Percentiles rank a stretch among this genome's conserved stretches.
These are phyloP conservation scores for Candida maltosa DNA, from an alignment of 805 yeast species.

Conservation along the genomic window DNA sequence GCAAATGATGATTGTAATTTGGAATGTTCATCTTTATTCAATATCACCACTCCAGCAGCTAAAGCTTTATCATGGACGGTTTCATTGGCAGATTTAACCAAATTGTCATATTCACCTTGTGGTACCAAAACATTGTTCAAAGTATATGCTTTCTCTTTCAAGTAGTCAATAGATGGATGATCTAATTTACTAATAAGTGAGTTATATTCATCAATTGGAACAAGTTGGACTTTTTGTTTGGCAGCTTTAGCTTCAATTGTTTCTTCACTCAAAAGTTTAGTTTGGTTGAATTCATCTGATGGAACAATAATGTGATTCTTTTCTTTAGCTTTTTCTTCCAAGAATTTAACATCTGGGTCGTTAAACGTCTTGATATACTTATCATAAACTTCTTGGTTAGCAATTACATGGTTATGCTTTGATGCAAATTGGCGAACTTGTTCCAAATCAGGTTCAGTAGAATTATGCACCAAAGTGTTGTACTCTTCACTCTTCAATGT, in stretches of 20 bases:
- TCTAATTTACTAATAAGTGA: conserved; percentile 6
- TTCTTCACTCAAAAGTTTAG: conserved; percentile 2
- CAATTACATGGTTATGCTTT: conserved; percentile 12
- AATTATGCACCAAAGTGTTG: conserved; percentile 6
- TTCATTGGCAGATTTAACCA: conserved; percentile 10
- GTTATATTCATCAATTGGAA: conserved; percentile 7
- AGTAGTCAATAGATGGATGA: conserved; percentile 29
- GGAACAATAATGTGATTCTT: conserved; percentile 39
- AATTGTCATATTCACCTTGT: conserved; percentile 11
- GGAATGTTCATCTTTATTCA: conserved; percentile 1
- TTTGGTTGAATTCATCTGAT: conserved; percentile 9
- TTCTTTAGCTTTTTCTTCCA: conserved; percentile 7
- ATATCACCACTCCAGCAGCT: conserved; percentile 3
- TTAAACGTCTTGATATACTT: neutral
- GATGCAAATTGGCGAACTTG: conserved; percentile 22
- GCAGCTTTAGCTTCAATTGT: conserved; percentile 9
- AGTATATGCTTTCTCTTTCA: conserved; percentile 15
- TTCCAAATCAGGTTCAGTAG: conserved; percentile 24
- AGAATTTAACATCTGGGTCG: conserved; percentile 9
- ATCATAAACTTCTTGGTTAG: conserved; percentile 18
- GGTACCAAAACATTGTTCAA: conserved; percentile 13
- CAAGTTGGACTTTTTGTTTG: conserved; percentile 5
- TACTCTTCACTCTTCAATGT: conserved; percentile 6
- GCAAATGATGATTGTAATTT: neutral
- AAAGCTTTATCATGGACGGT: conserved; percentile 15